Base-by-base conservation (phyloP, 2,329 filamentous ascomycete species). In the Mariannaea sp. region DNA sequence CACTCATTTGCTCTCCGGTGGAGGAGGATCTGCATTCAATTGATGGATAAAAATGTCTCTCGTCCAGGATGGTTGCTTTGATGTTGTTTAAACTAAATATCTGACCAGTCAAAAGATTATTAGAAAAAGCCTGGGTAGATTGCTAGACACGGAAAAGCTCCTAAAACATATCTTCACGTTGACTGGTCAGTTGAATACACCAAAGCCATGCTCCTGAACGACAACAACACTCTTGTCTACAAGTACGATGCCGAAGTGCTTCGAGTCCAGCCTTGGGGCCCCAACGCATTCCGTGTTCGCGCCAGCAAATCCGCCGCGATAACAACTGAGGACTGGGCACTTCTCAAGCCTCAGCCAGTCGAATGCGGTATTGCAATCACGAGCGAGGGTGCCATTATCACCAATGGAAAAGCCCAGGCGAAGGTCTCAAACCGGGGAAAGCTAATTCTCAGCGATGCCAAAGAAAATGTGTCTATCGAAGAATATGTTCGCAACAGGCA, bases 401-500 rank as follows among this genome's bases (percentile, higher is more conserved):
- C 12, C 7, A 50, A 38, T n/a, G 39, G 47, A 9, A 43, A 36
- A 7, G 24, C 22, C 5, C 38, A 40, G 17, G 48, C 48, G 9
- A 3, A 7, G 2, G 45, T 51, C 19, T 45, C 2, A 38, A 29
- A 5, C 41, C 30, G n/a, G 48, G 48, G 5, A 51, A 45, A 26
- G n/a, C 7, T 33, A 6, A 51, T 51, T 3, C 12, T 16, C 2
- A 33, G n/a, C n/a, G n/a, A 45, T 5, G 8, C 41, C 10, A 8
- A 26, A 0, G 68, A 68, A 3, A 63, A 63, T 2, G 19, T 70
- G 1, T 29, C 71, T 1, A 58, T 72, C 1, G 68, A 72, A 43
- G 70, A 72, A 26, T 72, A 64, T 27, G 60, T 62, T 5, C 69
- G 70, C 3, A 57, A 68, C 27, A 58, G 68, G 5, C 46, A 39